Conservation (phyloP, 441 rosid genomes). For the Geranium incanum region DNA sequence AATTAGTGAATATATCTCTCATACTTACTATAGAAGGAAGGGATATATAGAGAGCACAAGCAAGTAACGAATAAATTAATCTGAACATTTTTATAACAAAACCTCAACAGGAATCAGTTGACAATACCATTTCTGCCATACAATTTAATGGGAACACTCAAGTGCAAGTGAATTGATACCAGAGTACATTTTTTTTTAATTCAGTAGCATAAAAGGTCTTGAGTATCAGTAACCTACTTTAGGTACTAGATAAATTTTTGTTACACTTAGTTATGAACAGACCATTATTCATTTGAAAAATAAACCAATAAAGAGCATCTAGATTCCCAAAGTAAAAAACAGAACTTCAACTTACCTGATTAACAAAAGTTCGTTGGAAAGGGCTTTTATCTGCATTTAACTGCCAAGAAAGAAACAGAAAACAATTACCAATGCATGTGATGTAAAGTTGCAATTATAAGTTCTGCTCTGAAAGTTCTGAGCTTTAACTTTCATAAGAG, state of each 20-base stretch:
- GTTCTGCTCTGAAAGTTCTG: not conserved
- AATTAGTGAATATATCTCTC: not conserved
- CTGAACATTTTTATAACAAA: not conserved
- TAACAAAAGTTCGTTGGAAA: conserved; percentile 85
- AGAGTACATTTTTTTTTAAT: not conserved
- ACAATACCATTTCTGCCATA: not conserved
- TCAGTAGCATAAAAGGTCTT: conserved; percentile 3
- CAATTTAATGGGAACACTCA: not conserved
- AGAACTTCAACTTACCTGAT: conserved; percentile 51
- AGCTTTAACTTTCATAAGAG: not conserved
- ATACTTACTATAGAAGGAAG: not conserved
- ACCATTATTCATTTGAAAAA: conserved; percentile 7
- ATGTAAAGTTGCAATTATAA: conserved; percentile 12
- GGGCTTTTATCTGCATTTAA: conserved; percentile 84
- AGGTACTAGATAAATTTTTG: not conserved
- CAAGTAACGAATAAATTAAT: not conserved
- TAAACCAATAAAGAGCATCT: not conserved
- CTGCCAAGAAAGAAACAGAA: conserved; percentile 35
- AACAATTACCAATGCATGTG: conserved; percentile 17
- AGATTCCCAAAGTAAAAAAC: conserved; percentile 7
- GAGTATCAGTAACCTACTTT: not conserved
- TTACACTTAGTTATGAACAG: not conserved
- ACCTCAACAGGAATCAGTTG: not conserved
- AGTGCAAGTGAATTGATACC: not conserved
- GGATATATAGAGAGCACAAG: not conserved